Conservation (phyloP, 495 filamentous ascomycete species). For the Beverwykella pulmonaria region DNA sequence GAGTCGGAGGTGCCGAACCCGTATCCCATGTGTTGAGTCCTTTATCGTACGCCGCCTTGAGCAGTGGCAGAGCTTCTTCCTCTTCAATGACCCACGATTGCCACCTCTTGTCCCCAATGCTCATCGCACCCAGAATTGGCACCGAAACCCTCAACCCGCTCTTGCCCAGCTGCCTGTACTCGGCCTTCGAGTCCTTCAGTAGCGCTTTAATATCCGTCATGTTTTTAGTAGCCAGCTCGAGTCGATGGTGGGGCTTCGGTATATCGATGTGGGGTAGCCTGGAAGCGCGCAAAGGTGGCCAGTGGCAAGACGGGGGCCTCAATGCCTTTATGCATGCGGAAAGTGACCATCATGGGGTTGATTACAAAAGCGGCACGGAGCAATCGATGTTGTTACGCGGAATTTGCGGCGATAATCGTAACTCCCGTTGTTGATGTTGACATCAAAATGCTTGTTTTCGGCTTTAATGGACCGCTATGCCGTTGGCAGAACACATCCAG, state of each 20-base stretch:
- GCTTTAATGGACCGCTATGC: too few species aligned
- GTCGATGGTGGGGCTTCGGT: background rate
- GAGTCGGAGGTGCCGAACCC: constrained; percentile 17
- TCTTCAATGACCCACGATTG: constrained; percentile 50
- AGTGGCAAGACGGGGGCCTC: background rate
- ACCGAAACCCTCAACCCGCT: constrained; percentile 51
- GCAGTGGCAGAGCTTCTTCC: constrained; percentile 41
- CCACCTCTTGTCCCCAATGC: constrained; percentile 49
- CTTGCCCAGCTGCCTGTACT: constrained; percentile 48
- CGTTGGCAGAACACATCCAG: background rate
- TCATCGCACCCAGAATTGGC: constrained; percentile 54
- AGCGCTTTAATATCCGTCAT: constrained; percentile 17
- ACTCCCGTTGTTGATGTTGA: background rate
- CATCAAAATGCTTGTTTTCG: background rate
- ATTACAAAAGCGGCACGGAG: background rate
- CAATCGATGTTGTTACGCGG: background rate
- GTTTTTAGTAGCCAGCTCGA: background rate
- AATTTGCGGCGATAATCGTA: constrained; percentile 3
- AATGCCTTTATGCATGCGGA: constrained; percentile 1
- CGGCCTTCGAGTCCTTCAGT: constrained; percentile 47
- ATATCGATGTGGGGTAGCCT: constrained; percentile 4
- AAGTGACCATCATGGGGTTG: background rate
- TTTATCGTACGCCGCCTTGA: constrained; percentile 40
- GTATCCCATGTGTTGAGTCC: constrained; percentile 43
- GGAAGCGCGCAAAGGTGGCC: background rate